Conservation (phyloP, 257 asterid species). For the Plantago elongata region DNA sequence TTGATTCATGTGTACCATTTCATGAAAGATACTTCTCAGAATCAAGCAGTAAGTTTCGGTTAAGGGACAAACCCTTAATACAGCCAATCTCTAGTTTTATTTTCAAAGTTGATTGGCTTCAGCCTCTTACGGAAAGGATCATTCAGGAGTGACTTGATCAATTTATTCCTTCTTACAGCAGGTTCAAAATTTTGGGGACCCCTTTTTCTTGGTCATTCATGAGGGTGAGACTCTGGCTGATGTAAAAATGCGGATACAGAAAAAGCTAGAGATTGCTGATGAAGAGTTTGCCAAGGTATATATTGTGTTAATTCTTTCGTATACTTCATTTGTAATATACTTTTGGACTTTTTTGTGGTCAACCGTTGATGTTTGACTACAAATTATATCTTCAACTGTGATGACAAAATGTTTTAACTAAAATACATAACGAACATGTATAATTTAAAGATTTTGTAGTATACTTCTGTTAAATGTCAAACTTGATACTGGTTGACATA, state of each 20-base stretch:
- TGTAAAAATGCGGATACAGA: slow-evolving; percentile 55
- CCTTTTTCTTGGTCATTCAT: slow-evolving; percentile 64
- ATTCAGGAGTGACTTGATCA: slow-evolving; percentile 15
- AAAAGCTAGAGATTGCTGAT: slow-evolving; percentile 56
- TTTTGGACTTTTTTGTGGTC: no score
- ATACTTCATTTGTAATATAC: not conserved
- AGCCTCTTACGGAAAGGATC: slow-evolving; percentile 7
- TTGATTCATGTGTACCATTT: slow-evolving; percentile 63
- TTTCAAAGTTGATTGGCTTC: not conserved
- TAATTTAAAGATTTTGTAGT: no score
- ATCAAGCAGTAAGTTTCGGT: slow-evolving; percentile 34
- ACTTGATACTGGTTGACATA: not conserved
- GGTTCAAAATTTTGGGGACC: slow-evolving; percentile 61
- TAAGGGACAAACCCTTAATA: not conserved
- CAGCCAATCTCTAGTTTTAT: not conserved
- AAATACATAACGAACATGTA: no score
- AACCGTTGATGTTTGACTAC: no score
- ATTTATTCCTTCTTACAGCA: slow-evolving; percentile 29
- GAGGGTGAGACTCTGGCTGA: slow-evolving; percentile 60
- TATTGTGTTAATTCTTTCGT: slow-evolving; percentile 10
- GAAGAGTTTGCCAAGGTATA: slow-evolving; percentile 67
- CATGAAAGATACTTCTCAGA: slow-evolving; percentile 48
- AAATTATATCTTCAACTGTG: no score
- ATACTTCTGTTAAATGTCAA: no score
- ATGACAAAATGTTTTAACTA: no score